These are phyloP conservation scores for Polytrichum commune DNA, from an alignment of 225 moss, liverwort and hornwort genomes.

Conservation along the genomic window DNA sequence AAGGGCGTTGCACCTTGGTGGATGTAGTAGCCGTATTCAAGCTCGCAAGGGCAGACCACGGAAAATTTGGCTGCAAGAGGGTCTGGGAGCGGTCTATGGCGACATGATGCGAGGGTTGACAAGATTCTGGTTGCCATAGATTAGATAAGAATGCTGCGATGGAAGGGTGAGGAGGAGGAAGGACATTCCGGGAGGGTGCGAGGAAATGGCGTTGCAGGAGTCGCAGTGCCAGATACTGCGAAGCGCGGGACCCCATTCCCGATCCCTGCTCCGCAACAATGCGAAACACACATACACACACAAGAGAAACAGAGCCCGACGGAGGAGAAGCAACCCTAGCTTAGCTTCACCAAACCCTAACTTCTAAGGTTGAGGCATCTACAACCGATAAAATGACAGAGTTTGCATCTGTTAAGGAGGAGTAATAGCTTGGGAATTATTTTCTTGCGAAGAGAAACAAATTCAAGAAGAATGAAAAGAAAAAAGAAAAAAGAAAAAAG, in stretches of 20 bases:
- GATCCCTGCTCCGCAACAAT: not conserved
- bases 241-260: conserved; percentile 41
- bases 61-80: conserved; percentile 42
- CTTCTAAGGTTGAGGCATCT: too few species aligned
- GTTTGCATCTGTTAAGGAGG: too few species aligned
- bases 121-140: conserved; percentile 1
- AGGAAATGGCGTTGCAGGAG: conserved; percentile 54
- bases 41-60: conserved; percentile 30
- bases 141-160: not conserved
- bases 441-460: too few species aligned
- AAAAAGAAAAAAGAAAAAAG: too few species aligned
- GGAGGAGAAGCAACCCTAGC: too few species aligned
- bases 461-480: too few species aligned
- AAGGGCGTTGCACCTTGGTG: too few species aligned
- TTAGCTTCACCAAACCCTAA: too few species aligned
- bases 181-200: conserved; percentile 26
- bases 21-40: conserved; percentile 6
- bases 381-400: too few species aligned
- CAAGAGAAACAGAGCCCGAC: too few species aligned
- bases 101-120: not conserved
- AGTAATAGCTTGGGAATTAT: too few species aligned
- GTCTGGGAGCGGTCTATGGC: conserved; percentile 2
- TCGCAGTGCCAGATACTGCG: conserved; percentile 38
- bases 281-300: too few species aligned
- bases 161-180: conserved; percentile 21